A percentile compares a stretch with the other conserved stretches of the same genome.
phyloP scores from a whole-genome alignment of 2,329 filamentous ascomycete species.

The Penicillium sp. region DNA sequence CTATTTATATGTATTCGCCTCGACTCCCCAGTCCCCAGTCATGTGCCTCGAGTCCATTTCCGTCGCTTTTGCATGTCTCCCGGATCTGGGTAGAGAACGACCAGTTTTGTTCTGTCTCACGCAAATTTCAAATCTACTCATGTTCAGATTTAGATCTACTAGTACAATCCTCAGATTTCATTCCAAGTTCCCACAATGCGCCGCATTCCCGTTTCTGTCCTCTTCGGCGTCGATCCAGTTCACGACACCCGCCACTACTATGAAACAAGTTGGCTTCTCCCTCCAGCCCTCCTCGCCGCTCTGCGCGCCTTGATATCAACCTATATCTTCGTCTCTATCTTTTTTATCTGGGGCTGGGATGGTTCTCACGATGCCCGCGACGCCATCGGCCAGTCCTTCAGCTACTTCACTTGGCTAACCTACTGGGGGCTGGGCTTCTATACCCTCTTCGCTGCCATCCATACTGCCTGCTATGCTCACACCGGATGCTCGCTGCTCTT shows the following conservation, averaged over 20 bases:
- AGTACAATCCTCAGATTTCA: too few relatives aligned
- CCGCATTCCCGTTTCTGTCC: constrained; percentile 19
- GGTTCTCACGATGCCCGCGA: constrained; percentile 58
- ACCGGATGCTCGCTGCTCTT: constrained; percentile 59
- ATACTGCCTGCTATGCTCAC: constrained; percentile 70
- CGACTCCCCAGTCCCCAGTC: too few relatives aligned
- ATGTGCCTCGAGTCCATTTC: too few relatives aligned
- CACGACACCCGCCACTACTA: constrained; percentile 64
- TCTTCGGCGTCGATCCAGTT: constrained; percentile 41
- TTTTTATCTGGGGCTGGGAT: constrained; percentile 71
- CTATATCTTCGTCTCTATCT: constrained; percentile 71
- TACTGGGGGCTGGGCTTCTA: constrained; percentile 87
- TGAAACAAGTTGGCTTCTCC: constrained; percentile 80
- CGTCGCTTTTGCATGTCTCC: too few relatives aligned
- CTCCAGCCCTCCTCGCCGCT: constrained; percentile 65
- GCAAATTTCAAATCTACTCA: too few relatives aligned
- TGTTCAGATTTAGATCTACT: too few relatives aligned
- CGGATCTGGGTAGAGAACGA: too few relatives aligned
- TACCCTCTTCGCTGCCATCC: constrained; percentile 67
- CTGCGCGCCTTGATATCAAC: constrained; percentile 52
- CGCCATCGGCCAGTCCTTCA: constrained; percentile 64
- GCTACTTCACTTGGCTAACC: constrained; percentile 80
- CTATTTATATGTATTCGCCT: too few relatives aligned
- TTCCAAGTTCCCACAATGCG: constrained; percentile 26
- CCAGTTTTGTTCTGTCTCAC: too few relatives aligned